Conservation (phyloP, 306 rosid species). For the Leucaena leucocephala region DNA sequence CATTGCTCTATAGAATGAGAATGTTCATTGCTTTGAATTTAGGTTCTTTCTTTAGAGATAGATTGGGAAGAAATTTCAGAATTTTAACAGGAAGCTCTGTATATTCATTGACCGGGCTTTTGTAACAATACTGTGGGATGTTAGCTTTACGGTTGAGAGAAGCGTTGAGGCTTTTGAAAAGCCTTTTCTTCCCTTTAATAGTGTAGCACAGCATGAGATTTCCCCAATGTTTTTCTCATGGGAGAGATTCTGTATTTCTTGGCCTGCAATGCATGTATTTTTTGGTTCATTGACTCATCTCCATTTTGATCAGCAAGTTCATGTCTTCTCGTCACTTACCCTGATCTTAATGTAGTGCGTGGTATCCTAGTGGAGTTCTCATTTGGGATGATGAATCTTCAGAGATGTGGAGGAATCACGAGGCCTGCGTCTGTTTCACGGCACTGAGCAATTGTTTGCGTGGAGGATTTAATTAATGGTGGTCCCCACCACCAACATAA, state of each 20-base stretch:
- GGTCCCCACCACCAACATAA: conserved; percentile 32
- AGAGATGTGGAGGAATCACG: background rate
- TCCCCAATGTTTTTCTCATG: conserved; percentile 48
- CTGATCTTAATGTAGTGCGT: background rate
- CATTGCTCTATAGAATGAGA: conserved; percentile 40
- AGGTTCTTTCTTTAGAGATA: conserved; percentile 45
- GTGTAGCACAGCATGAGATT: conserved; percentile 35
- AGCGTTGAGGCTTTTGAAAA: conserved; percentile 34
- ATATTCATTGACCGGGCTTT: conserved; percentile 38
- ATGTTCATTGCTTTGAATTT: conserved; percentile 36
- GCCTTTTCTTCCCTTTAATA: conserved; percentile 43
- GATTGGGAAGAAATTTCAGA: conserved; percentile 36
- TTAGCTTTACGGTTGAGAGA: conserved; percentile 43
- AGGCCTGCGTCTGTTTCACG: background rate
- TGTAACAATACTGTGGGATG: conserved; percentile 33
- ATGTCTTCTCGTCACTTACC: background rate
- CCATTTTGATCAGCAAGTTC: background rate
- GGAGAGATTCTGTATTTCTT: conserved; percentile 44
- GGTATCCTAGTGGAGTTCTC: background rate
- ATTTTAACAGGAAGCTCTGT: conserved; percentile 33
- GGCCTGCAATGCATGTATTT: conserved; percentile 41
- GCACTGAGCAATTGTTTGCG: conserved; percentile 1
- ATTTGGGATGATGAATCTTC: background rate
- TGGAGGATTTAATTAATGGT: background rate
- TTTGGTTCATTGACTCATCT: background rate